phyloP scores from a whole-genome alignment of 2,329 filamentous ascomycete species.

The Penicillium italicum region DNA sequence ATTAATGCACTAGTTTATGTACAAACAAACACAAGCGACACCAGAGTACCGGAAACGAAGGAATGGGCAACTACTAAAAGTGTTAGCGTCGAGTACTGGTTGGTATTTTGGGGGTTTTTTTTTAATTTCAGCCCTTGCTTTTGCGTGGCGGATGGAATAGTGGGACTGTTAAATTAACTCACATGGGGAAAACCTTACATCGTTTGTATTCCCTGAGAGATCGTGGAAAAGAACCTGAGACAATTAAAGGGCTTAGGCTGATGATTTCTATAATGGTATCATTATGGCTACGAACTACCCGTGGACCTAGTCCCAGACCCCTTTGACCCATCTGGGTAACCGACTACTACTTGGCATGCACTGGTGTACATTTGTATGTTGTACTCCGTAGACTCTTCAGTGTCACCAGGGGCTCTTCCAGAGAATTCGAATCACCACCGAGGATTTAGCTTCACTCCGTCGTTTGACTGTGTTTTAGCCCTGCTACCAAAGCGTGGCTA shows the following conservation, averaged over 20 bases:
- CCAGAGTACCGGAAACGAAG: background rate
- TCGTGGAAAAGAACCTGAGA: background rate
- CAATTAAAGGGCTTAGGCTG: background rate
- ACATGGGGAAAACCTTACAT: too few species aligned
- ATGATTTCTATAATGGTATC: background rate
- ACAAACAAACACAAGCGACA: conserved; percentile 1
- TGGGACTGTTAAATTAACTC: background rate
- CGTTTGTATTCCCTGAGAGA: background rate
- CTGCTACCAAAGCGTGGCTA: conserved; percentile 6
- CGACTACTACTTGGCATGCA: conserved; percentile 6
- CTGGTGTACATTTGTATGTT: background rate
- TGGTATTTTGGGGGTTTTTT: background rate
- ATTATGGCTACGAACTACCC: background rate
- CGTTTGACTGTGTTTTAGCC: conserved; percentile 13
- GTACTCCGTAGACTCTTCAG: background rate
- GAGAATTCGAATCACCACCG: background rate
- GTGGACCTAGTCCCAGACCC: background rate
- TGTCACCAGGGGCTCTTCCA: background rate
- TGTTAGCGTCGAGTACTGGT: background rate
- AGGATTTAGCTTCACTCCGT: conserved; percentile 1
- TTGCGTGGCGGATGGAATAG: background rate
- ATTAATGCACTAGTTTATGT: conserved; percentile 4
- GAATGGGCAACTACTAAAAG: background rate
- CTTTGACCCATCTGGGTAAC: background rate
- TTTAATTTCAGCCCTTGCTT: background rate